Evolutionary conservation across 768 basidiomycete species (phyloP).

Genomic region (Coprinopsis cinerea): DNA sequence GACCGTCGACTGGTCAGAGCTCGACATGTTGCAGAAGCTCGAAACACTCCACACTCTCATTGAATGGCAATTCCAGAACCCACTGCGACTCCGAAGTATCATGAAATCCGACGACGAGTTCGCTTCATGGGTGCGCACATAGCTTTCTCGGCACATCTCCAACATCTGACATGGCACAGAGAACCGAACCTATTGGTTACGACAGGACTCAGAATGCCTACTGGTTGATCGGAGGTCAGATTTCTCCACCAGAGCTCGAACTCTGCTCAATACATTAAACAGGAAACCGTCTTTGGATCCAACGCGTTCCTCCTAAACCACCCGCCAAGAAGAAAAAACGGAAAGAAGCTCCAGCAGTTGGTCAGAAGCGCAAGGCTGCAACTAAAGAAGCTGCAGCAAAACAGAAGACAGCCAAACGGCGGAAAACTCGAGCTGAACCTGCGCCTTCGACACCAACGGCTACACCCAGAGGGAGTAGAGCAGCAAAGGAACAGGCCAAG

Average conservation of each 20-base stretch:
- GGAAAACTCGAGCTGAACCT: conserved; percentile 6
- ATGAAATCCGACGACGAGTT: conserved; percentile 79
- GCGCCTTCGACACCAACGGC: conserved; percentile 7
- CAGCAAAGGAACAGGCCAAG: conserved; percentile 69
- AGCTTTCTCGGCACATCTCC: conserved; percentile 5
- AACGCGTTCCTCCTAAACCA: conserved; percentile 57
- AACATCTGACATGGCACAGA: conserved; percentile 36
- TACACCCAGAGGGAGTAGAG: conserved; percentile 45
- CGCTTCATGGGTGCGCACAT: conserved; percentile 63
- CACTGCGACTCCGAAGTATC: conserved; percentile 56
- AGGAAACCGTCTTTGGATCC: conserved; percentile 86
- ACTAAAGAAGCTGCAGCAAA: too few species aligned
- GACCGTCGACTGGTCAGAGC: conserved; percentile 62
- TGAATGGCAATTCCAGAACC: conserved; percentile 88
- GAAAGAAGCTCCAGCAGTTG: conserved; percentile 8
- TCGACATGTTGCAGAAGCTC: conserved; percentile 67
- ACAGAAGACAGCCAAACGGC: conserved; percentile 4
- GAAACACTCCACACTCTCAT: conserved; percentile 66
- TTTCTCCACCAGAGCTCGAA: conserved; percentile 6
- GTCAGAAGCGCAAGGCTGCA: conserved; percentile 1
- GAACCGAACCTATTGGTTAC: conserved; percentile 81
- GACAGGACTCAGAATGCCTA: conserved; percentile 75
- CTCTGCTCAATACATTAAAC: conserved; percentile 3
- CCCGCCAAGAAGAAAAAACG: conserved; percentile 38
- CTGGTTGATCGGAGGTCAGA: conserved; percentile 79